Evolutionary conservation across 352 stramenopile species (phyloP).

Genomic region (Pythium folliculosum): DNA sequence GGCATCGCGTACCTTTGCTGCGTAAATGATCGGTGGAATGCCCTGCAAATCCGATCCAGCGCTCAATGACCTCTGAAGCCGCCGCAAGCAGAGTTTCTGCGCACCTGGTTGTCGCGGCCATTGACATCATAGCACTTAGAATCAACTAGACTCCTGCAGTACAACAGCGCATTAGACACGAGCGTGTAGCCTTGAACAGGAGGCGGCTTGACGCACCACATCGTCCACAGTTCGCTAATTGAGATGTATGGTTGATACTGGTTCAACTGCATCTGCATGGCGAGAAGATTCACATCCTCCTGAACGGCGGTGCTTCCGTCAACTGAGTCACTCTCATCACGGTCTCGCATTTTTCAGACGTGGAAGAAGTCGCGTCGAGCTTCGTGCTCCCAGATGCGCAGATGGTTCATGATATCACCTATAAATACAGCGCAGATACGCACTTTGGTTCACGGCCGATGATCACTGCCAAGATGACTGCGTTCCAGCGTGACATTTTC

Average conservation of each 20-base stretch:
- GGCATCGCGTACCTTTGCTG: slow-evolving; percentile 42
- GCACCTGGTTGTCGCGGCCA: slow-evolving; percentile 45
- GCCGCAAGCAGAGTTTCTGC: not conserved
- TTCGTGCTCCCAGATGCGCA: not conserved
- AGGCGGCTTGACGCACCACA: slow-evolving; percentile 36
- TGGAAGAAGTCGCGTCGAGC: too few species aligned
- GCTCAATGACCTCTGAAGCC: not conserved
- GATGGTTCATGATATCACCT: not conserved
- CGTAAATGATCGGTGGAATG: slow-evolving; percentile 59
- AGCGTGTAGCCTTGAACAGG: not conserved
- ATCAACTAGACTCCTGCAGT: slow-evolving; percentile 47
- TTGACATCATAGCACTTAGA: slow-evolving; percentile 56
- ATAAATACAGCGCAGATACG: not conserved
- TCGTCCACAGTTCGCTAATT: slow-evolving; percentile 44
- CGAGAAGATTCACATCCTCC: slow-evolving; percentile 41
- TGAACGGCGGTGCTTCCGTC: slow-evolving; percentile 9
- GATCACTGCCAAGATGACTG: too few species aligned
- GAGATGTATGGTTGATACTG: slow-evolving; percentile 35
- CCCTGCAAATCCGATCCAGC: slow-evolving; percentile 27
- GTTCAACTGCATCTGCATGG: slow-evolving; percentile 62
- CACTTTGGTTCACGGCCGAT: too few species aligned
- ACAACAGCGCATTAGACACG: not conserved
- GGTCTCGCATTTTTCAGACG: not conserved
- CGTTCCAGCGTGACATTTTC: too few species aligned
- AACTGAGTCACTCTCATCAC: not conserved